These are phyloP conservation scores for Mrakia blollopis DNA, from an alignment of 768 basidiomycete genomes.

Conservation along the genomic window DNA sequence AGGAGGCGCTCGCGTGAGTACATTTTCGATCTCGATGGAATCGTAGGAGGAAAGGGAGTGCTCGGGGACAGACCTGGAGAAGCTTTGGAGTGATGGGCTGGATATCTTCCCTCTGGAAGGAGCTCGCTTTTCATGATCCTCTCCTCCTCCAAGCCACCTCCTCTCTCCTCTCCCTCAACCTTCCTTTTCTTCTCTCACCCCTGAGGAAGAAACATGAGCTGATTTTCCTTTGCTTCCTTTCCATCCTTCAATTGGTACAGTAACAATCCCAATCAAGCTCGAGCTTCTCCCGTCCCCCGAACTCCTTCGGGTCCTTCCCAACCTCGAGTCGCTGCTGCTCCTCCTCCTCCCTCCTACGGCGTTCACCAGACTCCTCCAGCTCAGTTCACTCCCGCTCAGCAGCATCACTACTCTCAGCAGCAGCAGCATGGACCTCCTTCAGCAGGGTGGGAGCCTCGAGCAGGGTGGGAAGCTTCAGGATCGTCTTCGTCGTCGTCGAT, in stretches of 20 bases:
- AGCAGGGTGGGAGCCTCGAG: not conserved
- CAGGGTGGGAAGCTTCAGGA: not conserved
- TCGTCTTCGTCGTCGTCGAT: not conserved
- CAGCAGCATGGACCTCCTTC: not conserved
- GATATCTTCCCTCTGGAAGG: not conserved
- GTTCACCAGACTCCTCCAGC: conserved; percentile 8
- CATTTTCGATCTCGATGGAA: not conserved
- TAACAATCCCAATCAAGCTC: not conserved
- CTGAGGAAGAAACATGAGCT: not conserved
- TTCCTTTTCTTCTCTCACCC: not conserved
- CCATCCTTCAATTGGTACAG: not conserved
- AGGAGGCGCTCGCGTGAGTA: not conserved
- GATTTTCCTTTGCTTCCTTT: not conserved
- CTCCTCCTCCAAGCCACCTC: not conserved
- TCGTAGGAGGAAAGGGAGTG: not conserved
- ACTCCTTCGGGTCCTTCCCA: not conserved
- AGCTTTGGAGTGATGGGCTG: not conserved
- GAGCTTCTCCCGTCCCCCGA: not conserved
- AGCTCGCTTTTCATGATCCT: not conserved
- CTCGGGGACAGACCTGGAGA: not conserved
- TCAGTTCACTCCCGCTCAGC: not conserved
- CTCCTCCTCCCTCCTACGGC: not conserved
- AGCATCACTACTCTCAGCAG: not conserved
- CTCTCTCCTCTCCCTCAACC: not conserved
- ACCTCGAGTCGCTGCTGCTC: not conserved